Conservation (phyloP, 164 flowering plant species). For the Chimonanthus salicifolius region DNA sequence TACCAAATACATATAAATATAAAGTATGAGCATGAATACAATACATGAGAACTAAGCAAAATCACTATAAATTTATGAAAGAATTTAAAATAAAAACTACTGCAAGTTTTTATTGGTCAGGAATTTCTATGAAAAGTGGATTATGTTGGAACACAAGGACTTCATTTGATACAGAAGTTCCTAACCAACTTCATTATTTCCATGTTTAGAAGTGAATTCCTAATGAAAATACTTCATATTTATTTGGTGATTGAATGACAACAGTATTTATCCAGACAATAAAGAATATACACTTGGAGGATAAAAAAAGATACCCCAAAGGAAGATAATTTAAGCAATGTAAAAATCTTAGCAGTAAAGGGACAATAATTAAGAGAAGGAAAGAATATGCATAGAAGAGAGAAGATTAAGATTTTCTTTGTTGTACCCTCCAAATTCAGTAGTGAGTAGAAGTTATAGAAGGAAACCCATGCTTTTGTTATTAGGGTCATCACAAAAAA, state of each 20-base stretch:
- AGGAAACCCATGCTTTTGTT: background rate
- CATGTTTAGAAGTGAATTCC: background rate
- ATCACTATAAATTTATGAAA: background rate
- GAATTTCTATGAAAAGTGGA: background rate
- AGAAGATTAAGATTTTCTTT: background rate
- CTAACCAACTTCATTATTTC: background rate
- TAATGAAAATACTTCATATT: background rate
- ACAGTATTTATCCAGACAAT: background rate
- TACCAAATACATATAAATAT: constrained; percentile 4
- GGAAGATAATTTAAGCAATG: background rate
- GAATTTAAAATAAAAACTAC: background rate
- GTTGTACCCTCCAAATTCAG: background rate
- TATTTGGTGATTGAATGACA: background rate
- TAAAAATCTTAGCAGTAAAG: background rate
- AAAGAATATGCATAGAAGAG: background rate
- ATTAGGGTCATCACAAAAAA: background rate
- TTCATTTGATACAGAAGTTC: background rate
- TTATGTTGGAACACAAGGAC: no score
- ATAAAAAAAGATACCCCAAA: background rate
- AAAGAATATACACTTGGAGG: background rate
- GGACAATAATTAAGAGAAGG: background rate
- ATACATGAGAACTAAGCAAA: background rate
- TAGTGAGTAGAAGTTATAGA: background rate
- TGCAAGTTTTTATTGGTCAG: background rate
- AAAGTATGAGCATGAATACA: background rate